phyloP scores from a whole-genome alignment of 768 basidiomycete species.

The Macrolepiota fuliginosa region DNA sequence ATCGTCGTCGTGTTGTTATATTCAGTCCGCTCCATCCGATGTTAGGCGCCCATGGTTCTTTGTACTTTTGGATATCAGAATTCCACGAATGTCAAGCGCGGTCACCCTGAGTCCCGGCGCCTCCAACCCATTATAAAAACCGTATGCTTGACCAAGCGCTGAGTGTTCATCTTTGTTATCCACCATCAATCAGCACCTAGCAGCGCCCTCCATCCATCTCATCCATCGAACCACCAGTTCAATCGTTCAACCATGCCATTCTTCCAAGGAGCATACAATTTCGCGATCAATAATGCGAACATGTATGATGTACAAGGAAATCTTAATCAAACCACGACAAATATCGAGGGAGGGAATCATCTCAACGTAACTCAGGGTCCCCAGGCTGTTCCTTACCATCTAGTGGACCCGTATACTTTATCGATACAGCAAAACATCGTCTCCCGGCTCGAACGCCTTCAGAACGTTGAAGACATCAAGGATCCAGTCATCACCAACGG shows the following conservation, averaged over 20 bases:
- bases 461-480: neutral
- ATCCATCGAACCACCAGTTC: neutral
- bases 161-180: no score
- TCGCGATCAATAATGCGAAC: neutral
- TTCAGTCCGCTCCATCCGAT: no score
- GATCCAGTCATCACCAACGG: neutral
- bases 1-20: no score
- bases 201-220: neutral
- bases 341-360: neutral
- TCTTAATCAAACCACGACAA: neutral
- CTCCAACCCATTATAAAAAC: no score
- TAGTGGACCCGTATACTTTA: neutral
- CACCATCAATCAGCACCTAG: no score
- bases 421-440: neutral
- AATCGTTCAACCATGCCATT: neutral
- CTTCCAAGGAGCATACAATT: neutral
- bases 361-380: neutral
- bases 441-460: neutral
- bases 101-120: no score
- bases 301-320: neutral
- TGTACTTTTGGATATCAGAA: no score
- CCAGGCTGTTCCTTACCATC: no score
- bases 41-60: no score
- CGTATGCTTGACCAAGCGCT: no score
- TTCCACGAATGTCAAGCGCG: no score